Base-by-base conservation (phyloP, 768 basidiomycete species). In the Podaxis rugospora region DNA sequence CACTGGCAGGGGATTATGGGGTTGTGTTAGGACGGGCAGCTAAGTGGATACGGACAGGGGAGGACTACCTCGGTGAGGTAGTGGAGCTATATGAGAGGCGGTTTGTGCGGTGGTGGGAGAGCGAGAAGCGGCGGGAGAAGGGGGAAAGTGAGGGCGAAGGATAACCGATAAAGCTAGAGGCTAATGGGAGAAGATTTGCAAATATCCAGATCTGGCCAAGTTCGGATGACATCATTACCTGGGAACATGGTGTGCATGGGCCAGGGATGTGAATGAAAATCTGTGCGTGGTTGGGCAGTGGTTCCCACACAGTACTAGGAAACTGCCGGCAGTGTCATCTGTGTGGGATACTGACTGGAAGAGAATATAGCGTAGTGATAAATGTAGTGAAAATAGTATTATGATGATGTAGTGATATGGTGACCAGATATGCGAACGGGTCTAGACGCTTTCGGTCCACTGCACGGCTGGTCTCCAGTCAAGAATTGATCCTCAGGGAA, bases 21-120 rank as follows among this genome's bases (percentile, higher is more conserved):
- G 55, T 70, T 42, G 77, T 94, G 7, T 59, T 92, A 0, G 69
- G 69, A 21, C 77, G 80, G 18, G 87, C 78, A 0, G 83, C 82
- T 5, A 57, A 68, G 44, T 85, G 87, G 77, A 71, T 80, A 0
- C 88, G 90, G 1, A 80, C 88, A 4, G 71, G 73, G 0, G 72
- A 70, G 21, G 80, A 82, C 55, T 79, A 83, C 62, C 46, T 95
- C 47, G 71, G 76, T 2, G 72, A 69, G 9, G 78, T 89, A 14
- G 76, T 92, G 28, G 88, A 88, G 70, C 71, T 74, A 54, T 86
- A 85, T 58, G 93, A 95, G 72, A 75, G 83, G 62, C 75, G 90
- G 53, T 62, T 93, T 37, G 66, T 74, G 64, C 73, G 78, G 57
- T 83, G 84, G 82, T 78, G 78, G 79, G 72, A 69, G 36, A 62